These are phyloP conservation scores for Pulveroboletus sp. DNA, from an alignment of 768 basidiomycete species.

Conservation along the genomic window DNA sequence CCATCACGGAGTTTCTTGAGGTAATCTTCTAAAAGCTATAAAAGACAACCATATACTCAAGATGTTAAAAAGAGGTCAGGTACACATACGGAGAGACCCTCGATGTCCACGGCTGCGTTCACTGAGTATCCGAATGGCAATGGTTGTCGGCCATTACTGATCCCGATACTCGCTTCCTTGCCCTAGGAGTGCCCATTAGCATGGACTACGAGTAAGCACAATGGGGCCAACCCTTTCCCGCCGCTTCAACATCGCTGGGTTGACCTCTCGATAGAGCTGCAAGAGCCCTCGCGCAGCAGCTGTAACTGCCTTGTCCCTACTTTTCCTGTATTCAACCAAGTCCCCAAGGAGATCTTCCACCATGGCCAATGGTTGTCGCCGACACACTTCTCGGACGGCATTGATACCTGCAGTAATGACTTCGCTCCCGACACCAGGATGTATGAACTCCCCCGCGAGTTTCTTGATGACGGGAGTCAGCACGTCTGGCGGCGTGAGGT, in stretches of 20 bases:
- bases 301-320: constrained; percentile 88
- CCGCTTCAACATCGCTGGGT: constrained; percentile 86
- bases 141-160: constrained; percentile 57
- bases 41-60: background rate
- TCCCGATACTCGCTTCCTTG: constrained; percentile 82
- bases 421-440: constrained; percentile 93
- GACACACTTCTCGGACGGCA: constrained; percentile 89
- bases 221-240: constrained; percentile 65
- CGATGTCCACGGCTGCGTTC: constrained; percentile 77
- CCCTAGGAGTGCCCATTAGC: constrained; percentile 47
- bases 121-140: constrained; percentile 79
- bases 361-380: constrained; percentile 95
- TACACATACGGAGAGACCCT: constrained; percentile 72
- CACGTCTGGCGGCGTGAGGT: constrained; percentile 90
- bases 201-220: background rate
- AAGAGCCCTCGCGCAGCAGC: constrained; percentile 85
- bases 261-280: constrained; percentile 92
- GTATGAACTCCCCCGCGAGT: constrained; percentile 92
- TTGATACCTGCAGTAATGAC: constrained; percentile 97
- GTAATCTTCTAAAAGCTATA: constrained; percentile 84
- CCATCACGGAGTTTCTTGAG: constrained; percentile 67
- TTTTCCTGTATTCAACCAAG: constrained; percentile 91
- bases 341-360: constrained; percentile 91
- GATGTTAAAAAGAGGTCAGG: background rate
- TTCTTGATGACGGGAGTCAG: constrained; percentile 87